A percentile compares a stretch with the other conserved stretches of the same genome.
Evolutionary conservation across 129 eudicot species (phyloP).

Genomic region (Flaveria linearis): DNA sequence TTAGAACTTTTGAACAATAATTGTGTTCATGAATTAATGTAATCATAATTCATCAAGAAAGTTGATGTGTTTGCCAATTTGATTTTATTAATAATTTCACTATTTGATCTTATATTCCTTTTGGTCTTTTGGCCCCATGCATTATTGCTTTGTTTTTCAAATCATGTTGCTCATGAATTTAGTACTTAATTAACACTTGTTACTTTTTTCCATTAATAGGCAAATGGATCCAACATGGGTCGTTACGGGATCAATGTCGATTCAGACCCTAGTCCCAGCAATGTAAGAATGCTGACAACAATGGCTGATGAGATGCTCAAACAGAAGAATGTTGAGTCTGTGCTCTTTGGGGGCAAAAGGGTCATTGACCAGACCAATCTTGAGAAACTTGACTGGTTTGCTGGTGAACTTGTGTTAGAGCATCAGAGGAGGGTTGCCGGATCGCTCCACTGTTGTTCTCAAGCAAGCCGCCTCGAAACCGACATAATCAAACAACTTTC

Average conservation of each 20-base stretch:
- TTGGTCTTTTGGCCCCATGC: conserved; percentile 12
- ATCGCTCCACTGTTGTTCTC: conserved; percentile 98
- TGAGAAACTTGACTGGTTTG: conserved; percentile 95
- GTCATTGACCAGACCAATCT: conserved; percentile 74
- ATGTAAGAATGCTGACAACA: conserved; percentile 60
- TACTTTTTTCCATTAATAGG: conserved; percentile 44
- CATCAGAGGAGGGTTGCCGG: conserved; percentile 95
- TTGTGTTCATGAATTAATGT: conserved; percentile 5
- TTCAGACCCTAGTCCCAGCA: conserved; percentile 66
- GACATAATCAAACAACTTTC: conserved; percentile 26
- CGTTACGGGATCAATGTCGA: conserved; percentile 68
- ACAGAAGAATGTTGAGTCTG: conserved; percentile 88
- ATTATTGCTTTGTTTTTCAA: neutral
- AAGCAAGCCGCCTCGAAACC: conserved; percentile 60
- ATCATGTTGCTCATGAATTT: neutral
- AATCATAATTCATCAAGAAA: conserved; percentile 23
- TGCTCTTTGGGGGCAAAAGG: conserved; percentile 78
- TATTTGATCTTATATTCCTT: neutral
- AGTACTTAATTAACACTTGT: neutral
- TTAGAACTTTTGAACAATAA: conserved; percentile 20
- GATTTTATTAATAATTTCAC: neutral
- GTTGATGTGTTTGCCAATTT: conserved; percentile 9
- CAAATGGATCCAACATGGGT: conserved; percentile 71
- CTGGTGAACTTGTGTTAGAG: conserved; percentile 87
- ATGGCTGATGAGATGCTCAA: conserved; percentile 83